Percentiles rank a stretch among this genome's conserved stretches.
Evolutionary conservation across 2,329 filamentous ascomycete species (phyloP).

Genomic region (Pseudogymnoascus sp.): DNA sequence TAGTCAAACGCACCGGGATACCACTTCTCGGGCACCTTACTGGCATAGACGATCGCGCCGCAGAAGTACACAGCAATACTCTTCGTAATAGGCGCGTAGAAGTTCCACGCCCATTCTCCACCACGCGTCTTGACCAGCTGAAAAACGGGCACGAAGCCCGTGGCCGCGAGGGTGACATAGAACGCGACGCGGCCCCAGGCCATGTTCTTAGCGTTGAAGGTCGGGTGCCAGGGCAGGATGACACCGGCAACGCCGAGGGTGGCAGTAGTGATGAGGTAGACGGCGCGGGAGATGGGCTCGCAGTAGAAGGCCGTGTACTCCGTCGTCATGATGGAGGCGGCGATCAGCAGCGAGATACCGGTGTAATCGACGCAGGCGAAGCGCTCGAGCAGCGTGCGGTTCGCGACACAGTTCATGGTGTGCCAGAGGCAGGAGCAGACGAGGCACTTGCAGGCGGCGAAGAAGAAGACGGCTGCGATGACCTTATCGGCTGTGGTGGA

Average conservation of each 20-base stretch:
- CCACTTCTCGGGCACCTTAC: conserved; percentile 88
- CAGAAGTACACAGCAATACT: conserved; percentile 76
- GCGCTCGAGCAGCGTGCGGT: conserved; percentile 79
- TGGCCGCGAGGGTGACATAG: conserved; percentile 77
- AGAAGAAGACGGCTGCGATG: conserved; percentile 91
- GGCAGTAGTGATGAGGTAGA: conserved; percentile 76
- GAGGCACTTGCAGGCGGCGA: conserved; percentile 88
- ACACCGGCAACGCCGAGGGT: conserved; percentile 77
- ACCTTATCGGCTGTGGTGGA: conserved; percentile 84
- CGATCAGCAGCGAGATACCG: conserved; percentile 88
- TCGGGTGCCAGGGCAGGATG: conserved; percentile 90
- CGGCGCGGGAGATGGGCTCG: conserved; percentile 77
- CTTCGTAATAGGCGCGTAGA: conserved; percentile 82
- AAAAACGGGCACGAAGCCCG: conserved; percentile 79
- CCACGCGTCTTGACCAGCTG: conserved; percentile 76
- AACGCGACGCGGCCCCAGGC: conserved; percentile 88
- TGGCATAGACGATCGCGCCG: conserved; percentile 82
- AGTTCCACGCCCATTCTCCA: conserved; percentile 70
- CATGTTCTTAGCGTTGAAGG: conserved; percentile 88
- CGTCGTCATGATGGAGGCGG: conserved; percentile 93
- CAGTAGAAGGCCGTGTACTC: conserved; percentile 99
- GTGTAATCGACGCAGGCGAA: conserved; percentile 99
- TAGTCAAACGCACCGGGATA: conserved; percentile 92
- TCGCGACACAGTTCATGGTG: conserved; percentile 95
- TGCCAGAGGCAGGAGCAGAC: conserved; percentile 96